Base-by-base conservation (phyloP, 371 early-diverging fungal genomes). In the Lichtheimia hyalospora region DNA sequence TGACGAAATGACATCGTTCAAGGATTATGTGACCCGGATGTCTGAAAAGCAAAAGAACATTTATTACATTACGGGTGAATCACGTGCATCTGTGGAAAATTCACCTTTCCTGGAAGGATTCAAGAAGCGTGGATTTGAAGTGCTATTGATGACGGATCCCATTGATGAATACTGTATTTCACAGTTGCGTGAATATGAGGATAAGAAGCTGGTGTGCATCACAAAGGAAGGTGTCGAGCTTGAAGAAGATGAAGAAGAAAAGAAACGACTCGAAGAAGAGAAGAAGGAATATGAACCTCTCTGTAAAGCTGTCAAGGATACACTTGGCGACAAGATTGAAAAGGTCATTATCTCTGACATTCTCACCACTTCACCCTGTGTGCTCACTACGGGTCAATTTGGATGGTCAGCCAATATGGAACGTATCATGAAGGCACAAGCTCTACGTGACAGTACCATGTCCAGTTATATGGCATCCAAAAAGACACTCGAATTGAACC, bases 371-470 rank as follows among this genome's bases (percentile, higher is more conserved):
- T 95, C 96, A 40, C 99, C 99, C 27, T 97, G 97, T 81, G 95
- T 96, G 51, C 87, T 99, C 62, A 94, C 96, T 67, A 96, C 99
- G 52, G 95, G 96, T 60, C 96, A 97, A 76, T 97, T 93, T 70
- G 98, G 98, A 58, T 96, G 98, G 96, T 94, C 97, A 39, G 96
- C 96, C 74, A 97, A 97, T 90, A 97, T 97, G 97, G 99, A 99
- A 84, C 93, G 96, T 81, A 98, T 99, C 90, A 98, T 99, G 96
- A 96, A 93, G 85, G 94, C 98, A 46, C 99, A 99, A 84, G 97
- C 99, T 41, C 89, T 96, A 66, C 93, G 97, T 73, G 97, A 99
- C 81, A 84, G 88, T 41, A 89, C 91, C 68, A 96, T 97, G 96
- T 89, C 94, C 48, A 81, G 90, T 44, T 97, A 96, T 91, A 96